These are phyloP conservation scores for Sporothrix schenckii DNA, from an alignment of 2,329 filamentous ascomycete genomes.

Conservation along the genomic window DNA sequence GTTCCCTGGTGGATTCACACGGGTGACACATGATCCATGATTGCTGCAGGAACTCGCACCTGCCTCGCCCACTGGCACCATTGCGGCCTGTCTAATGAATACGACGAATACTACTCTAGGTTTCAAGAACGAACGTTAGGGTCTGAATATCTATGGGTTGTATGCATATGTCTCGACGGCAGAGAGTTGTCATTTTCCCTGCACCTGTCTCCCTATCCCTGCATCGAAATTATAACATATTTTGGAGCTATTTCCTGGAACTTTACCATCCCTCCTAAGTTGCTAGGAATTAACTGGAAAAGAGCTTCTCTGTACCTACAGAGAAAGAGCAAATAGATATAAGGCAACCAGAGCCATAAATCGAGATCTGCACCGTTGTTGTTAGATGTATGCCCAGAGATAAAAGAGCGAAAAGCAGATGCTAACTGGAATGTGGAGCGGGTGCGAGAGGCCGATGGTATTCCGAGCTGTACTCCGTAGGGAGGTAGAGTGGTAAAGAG, in stretches of 20 bases:
- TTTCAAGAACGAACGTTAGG: neutral
- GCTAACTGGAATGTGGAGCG: no score
- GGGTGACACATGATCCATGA: no score
- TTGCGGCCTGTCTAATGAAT: no score
- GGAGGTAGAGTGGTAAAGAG: no score
- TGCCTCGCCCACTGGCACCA: neutral
- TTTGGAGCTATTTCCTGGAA: no score
- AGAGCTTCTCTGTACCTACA: neutral
- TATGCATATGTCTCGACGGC: neutral
- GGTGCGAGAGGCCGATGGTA: no score
- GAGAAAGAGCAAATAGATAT: neutral
- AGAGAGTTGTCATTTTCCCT: neutral
- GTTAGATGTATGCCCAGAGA: neutral
- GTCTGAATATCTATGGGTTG: neutral
- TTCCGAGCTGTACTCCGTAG: no score
- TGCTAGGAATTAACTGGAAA: neutral
- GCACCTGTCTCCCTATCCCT: conserved; percentile 3
- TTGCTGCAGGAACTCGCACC: neutral
- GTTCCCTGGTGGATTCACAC: neutral
- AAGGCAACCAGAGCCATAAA: neutral
- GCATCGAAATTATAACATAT: conserved; percentile 3
- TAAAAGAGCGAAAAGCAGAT: neutral
- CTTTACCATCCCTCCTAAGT: neutral
- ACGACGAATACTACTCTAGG: neutral
- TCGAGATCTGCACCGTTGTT: no score